Evolutionary conservation across 148 eudicot species (phyloP).

Genomic region (Beta vulgaris): DNA sequence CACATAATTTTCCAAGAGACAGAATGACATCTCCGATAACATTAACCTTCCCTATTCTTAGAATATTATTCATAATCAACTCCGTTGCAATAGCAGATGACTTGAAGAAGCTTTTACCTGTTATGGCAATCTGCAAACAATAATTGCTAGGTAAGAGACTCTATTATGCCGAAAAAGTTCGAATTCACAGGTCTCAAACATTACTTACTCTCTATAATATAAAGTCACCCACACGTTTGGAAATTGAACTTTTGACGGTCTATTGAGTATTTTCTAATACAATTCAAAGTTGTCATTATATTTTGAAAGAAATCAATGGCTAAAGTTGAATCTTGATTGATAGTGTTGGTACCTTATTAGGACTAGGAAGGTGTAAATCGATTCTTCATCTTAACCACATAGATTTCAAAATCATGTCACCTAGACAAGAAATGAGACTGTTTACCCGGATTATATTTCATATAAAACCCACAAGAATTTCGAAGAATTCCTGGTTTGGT

Average conservation of each 20-base stretch:
- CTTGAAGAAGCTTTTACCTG: slow-evolving; percentile 88
- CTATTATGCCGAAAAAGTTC: neutral
- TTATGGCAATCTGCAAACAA: slow-evolving; percentile 80
- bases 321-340: neutral
- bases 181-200: neutral
- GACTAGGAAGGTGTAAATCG: neutral
- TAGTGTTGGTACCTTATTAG: no score
- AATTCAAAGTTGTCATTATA: neutral
- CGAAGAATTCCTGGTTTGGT: neutral
- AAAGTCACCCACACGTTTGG: no score
- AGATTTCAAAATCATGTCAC: no score
- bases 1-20: slow-evolving; percentile 86
- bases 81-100: slow-evolving; percentile 93
- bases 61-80: slow-evolving; percentile 78
- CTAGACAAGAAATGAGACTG: no score
- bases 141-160: neutral
- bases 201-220: neutral
- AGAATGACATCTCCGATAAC: slow-evolving; percentile 92
- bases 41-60: slow-evolving; percentile 89
- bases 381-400: neutral
- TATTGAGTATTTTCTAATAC: no score
- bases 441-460: no score
- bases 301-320: neutral
- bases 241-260: neutral
- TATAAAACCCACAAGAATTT: neutral